Base-by-base conservation (phyloP, 495 filamentous ascomycete species). In the Neurospora sp. region DNA sequence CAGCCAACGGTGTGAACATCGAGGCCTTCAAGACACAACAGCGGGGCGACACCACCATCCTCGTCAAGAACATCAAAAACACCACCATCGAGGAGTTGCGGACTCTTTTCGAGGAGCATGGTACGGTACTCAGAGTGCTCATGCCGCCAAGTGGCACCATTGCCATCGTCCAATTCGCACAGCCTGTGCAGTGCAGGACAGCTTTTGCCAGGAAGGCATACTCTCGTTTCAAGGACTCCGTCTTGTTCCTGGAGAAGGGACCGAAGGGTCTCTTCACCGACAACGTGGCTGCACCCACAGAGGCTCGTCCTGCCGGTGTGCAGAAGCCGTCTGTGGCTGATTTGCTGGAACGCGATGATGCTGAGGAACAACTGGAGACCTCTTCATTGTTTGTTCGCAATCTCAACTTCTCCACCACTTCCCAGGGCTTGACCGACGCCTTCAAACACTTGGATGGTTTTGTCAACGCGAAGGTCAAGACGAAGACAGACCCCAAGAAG, bases 31-130 rank as follows among this genome's bases (percentile, higher is more conserved):
- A 94, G 80, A 89, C 87, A 42, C 87, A 89, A 59, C 88, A 93
- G 75, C 89, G 94, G 76, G 95, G 94, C 59, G 94, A 97, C 81
- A 93, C 89, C 11, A 89, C 91, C 12, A 94, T 99, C 73, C 83
- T 99, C 14, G 92, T 98, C 42, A 99, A 98, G 85, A 98, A 98
- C 79, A 96, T 98, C 74, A 90, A 92, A 7, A 92, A 91, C 78
- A 94, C 93, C 59, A 91, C 89, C 42, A 82, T 83, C 7, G 90
- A 91, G 38, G 91, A 93, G 75, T 78, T 94, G 20, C 85, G 86
- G 70, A 85, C 85, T 46, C 84, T 92, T 41, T 91, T 93, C 73
- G 89, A 89, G 72, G 90, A 91, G 74, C 89, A 89, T 76, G 96
- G 95, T 18, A 85, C 90, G 66, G 86, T 97, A 7, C 86, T 88